These are phyloP conservation scores for Syncephalastrum racemosum DNA, from an alignment of 371 early-diverging fungal genomes.

Conservation along the genomic window DNA sequence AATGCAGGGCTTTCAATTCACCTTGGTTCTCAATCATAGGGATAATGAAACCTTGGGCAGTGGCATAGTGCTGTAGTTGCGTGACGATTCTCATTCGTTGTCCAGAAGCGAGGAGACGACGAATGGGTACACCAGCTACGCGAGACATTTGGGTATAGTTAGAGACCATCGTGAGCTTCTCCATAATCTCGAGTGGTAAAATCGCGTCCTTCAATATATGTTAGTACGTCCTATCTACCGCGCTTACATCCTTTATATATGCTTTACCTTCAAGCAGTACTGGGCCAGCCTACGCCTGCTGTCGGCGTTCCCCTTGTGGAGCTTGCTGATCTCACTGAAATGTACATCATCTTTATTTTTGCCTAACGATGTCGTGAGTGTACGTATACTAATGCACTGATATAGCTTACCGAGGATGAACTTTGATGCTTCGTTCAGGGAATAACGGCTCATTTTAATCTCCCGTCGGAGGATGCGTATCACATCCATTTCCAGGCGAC, in stretches of 20 bases:
- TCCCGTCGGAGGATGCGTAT: no score
- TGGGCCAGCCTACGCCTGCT: constrained; percentile 97
- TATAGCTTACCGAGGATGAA: no score
- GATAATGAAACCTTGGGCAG: constrained; percentile 86
- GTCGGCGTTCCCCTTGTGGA: constrained; percentile 95
- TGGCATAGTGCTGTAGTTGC: constrained; percentile 93
- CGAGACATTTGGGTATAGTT: constrained; percentile 99
- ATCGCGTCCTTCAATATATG: constrained; percentile 79
- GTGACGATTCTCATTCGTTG: constrained; percentile 98
- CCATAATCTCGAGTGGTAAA: constrained; percentile 95
- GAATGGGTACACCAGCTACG: constrained; percentile 98
- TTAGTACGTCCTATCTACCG: neutral
- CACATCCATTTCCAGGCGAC: no score
- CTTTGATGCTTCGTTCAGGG: no score
- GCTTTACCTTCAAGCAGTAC: constrained; percentile 91
- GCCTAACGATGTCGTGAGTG: constrained; percentile 22
- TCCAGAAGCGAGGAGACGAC: constrained; percentile 94
- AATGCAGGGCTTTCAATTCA: no score
- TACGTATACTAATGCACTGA: no score
- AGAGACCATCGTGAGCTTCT: constrained; percentile 96
- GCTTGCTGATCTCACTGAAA: constrained; percentile 95
- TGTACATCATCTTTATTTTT: constrained; percentile 99
- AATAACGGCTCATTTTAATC: no score
- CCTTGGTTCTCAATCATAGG: constrained; percentile 74
- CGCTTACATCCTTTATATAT: neutral